phyloP scores from a whole-genome alignment of 2,329 filamentous ascomycete genomes.

The Aspergillus floridensis region DNA sequence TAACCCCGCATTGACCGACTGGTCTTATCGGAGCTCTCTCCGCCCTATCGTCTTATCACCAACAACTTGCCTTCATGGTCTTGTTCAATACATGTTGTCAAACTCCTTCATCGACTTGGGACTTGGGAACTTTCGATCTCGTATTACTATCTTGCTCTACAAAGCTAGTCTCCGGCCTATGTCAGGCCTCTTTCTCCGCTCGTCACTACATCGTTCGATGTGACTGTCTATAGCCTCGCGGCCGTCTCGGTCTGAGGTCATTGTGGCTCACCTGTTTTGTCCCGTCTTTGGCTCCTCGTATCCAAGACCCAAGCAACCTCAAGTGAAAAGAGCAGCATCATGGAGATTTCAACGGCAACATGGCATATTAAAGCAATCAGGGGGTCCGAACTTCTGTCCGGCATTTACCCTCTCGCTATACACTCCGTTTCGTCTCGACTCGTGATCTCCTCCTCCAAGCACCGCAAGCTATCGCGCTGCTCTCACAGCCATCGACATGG shows the following conservation, averaged over 20 bases:
- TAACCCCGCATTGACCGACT: not conserved
- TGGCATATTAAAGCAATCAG: not conserved
- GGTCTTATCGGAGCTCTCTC: not conserved
- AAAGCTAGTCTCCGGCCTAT: not conserved
- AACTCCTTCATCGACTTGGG: not conserved
- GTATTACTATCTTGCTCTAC: no score
- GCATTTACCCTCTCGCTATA: not conserved
- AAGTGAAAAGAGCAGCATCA: not conserved
- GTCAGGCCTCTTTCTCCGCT: not conserved
- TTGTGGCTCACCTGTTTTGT: not conserved
- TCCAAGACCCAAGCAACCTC: not conserved
- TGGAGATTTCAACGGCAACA: not conserved
- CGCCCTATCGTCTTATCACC: not conserved
- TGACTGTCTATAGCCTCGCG: not conserved
- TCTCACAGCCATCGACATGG: not conserved
- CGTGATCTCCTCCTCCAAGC: slow-evolving; percentile 3
- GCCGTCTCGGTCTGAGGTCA: not conserved
- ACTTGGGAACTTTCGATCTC: not conserved
- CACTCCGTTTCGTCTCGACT: not conserved
- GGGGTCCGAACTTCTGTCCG: not conserved
- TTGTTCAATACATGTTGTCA: not conserved
- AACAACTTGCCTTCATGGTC: not conserved
- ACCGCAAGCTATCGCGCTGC: slow-evolving; percentile 11
- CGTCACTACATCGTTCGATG: not conserved
- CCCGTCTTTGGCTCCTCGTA: not conserved